Evolutionary conservation across 1,284 basidiomycete species (phyloP), one percentile per base, ranked within the genome.

Genomic region (Cutaneotrichosporon cutaneum): DNA sequence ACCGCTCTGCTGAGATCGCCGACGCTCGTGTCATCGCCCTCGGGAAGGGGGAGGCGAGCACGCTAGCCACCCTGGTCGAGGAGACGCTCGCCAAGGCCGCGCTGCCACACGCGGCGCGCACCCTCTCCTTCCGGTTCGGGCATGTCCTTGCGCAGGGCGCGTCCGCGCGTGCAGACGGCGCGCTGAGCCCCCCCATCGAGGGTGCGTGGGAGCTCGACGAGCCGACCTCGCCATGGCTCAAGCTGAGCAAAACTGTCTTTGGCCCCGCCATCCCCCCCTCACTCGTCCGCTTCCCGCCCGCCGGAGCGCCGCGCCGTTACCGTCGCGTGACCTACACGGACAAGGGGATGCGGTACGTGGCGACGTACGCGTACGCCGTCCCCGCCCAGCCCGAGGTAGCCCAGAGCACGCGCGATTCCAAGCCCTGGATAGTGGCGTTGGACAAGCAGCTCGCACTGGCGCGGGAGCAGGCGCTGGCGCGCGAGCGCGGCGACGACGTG

Each of bases 241-340:
- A 30, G 10, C 58, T 63, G 11, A 22, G 35, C 2, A 30, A 56
- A 4, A 51, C 61, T 6, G 36, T 66, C n/a, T 66, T 66, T 57
- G 50, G 48, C 30, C 64, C 64, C 8, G 56, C 60, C 39, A 8
- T 62, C 3, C 65, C 69, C 4, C 65, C 69, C 3, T 54, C 58
- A 2, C 66, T 68, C 39, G 44, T 65, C 35, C 64, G 61, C n/a
- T 62, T 57, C 39, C 64, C 62, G 18, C 55, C 66, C 0, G 33
- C 47, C 1, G 44, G 33, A 0, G 13, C 54, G 9, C 27, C 54
- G 1, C 39, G 27, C n/a, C 61, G 65, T 5, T 21, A 54, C 22
- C 65, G 66, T 6, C 56, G 62, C 18, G 39, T 70, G 21, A 63
- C 59, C 22, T 66, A 66, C 54, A 36, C 35, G n/a, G 33, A 51